Percentiles rank a stretch among this genome's conserved stretches.
Conservation (phyloP, 1,139 yeast genomes). For the Taphrina wiesneri region DNA sequence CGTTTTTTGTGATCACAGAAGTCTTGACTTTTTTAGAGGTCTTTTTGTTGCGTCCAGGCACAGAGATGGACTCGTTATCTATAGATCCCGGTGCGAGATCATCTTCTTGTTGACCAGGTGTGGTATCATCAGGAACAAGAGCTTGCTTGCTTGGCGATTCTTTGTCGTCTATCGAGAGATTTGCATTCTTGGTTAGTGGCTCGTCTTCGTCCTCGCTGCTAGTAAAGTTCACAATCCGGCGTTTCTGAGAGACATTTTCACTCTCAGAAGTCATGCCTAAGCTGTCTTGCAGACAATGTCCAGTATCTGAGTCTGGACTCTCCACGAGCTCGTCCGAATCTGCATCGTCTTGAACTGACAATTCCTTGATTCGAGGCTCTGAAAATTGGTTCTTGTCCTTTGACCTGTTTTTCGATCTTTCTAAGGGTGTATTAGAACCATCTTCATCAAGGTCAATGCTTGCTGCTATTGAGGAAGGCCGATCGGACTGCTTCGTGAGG, state of each 20-base stretch:
- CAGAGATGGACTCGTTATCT: background rate
- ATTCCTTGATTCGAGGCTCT: background rate
- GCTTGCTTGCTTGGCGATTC: background rate
- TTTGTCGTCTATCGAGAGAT: background rate
- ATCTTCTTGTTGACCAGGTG: too few relatives aligned
- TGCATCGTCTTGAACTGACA: background rate
- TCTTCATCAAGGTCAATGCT: slow-evolving; percentile 19
- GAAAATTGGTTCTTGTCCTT: background rate
- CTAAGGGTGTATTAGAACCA: background rate
- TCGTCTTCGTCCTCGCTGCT: slow-evolving; percentile 15
- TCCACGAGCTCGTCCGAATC: background rate
- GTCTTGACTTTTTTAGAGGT: background rate
- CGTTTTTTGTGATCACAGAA: background rate
- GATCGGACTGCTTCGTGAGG: background rate
- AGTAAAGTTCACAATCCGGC: slow-evolving; percentile 9
- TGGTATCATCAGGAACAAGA: background rate
- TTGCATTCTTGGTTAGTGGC: background rate
- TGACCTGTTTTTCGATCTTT: background rate
- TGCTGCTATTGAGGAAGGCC: slow-evolving; percentile 16
- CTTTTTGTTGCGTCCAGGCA: background rate
- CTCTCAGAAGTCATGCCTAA: background rate
- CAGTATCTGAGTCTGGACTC: background rate
- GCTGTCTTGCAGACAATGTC: background rate
- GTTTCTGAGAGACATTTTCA: background rate
- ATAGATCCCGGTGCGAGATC: too few relatives aligned